Base-by-base conservation (phyloP, 768 basidiomycete genomes). In the Rhodocollybia butyracea region DNA sequence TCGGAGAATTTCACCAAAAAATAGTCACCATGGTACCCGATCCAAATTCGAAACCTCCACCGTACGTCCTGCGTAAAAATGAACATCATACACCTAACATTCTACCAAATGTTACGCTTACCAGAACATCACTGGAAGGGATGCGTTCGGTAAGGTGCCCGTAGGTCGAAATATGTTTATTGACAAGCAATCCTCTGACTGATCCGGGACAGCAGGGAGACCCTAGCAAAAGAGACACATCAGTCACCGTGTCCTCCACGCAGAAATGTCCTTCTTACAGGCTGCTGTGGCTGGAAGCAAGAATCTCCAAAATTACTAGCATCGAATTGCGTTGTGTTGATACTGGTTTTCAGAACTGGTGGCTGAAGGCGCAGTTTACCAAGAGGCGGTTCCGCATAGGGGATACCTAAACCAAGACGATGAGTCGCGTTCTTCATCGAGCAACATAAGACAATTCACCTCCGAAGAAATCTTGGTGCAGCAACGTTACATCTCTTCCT, bases 111-210 rank as follows among this genome's bases (percentile, higher is more conserved):
- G 3, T 3, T 32, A 10, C 0, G 24, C 71, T 60, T 54, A 76
- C 75, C 42, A 79, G 47, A 53, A 51, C 48, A 59, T 34, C 3
- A 59, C 70, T 12, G 77, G 76, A 5, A 79, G 62, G 36, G 64
- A 66, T 2, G 69, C 66, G 47, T 62, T 60, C 1, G 60, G 4
- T 3, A 40, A 40, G 11, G 68, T 50, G 11, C 73, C 73, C 0
- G 75, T 69, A 0, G 84, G 83, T 21, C 81, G 70, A 54, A 79
- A 81, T 5, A 86, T 68, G 60, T 85, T 84, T 48, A 85, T 69
- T 21, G 80, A 82, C 46, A 86, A 66, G 61, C 82, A 85, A 57
- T 85, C 83, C 63, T 86, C 83, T 21, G 81, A 80, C 38, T 66
- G 61, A 52, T 70, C 76, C 59, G 32, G 61, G 70, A 21, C 11